Conservation (phyloP, 192 early-diverging fungal genomes). For the Pilobolus umbonatus region DNA sequence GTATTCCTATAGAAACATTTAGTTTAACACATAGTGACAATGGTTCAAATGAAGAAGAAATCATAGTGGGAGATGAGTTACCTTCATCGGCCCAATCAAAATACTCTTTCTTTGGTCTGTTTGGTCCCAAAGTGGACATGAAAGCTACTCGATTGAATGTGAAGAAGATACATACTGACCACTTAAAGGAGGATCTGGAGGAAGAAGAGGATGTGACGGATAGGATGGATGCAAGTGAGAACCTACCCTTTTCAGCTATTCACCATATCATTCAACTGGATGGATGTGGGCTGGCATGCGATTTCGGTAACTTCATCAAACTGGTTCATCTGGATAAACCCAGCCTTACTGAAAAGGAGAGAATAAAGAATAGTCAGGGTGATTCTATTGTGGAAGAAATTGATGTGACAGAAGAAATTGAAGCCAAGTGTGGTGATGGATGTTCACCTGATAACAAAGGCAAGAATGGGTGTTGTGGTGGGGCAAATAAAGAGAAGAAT, state of each 20-base stretch:
- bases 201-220: slow-evolving; percentile 12
- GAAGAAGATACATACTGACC: background rate
- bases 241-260: slow-evolving; percentile 26
- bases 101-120: background rate
- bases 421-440: background rate
- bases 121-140: background rate
- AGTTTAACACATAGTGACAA: too few relatives aligned
- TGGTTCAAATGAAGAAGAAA: too few relatives aligned
- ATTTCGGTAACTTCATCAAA: slow-evolving; percentile 37
- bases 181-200: background rate
- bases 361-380: background rate
- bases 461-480: slow-evolving; percentile 2
- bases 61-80: too few relatives aligned
- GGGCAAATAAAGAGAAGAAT: slow-evolving; percentile 9
- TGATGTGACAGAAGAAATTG: background rate
- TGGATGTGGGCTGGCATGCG: slow-evolving; percentile 27
- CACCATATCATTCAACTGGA: slow-evolving; percentile 22
- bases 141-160: background rate
- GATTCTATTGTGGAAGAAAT: background rate
- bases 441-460: background rate
- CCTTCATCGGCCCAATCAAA: too few relatives aligned
- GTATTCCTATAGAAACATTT: slow-evolving; percentile 12
- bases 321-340: slow-evolving; percentile 12
- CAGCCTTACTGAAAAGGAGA: slow-evolving; percentile 1
- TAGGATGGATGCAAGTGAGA: slow-evolving; percentile 9